Evolutionary conservation across 495 filamentous ascomycete species (phyloP).

Genomic region (Xylona heveae): DNA sequence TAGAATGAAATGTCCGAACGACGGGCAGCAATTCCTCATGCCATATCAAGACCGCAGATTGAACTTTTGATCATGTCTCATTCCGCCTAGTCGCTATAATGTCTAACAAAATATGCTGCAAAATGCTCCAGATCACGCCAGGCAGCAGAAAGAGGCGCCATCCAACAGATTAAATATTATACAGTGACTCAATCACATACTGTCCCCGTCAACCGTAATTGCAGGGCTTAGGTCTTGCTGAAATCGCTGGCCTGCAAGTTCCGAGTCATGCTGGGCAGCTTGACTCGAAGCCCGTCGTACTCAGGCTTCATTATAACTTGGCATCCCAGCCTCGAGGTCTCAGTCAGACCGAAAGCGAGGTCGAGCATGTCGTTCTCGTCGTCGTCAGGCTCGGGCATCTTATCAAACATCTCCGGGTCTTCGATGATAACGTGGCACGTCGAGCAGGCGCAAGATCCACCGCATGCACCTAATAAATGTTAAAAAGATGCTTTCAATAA

Average conservation of each 20-base stretch:
- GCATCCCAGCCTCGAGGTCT: conserved; percentile 89
- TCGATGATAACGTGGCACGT: conserved; percentile 93
- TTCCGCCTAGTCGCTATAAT: no score
- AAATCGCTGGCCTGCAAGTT: conserved; percentile 95
- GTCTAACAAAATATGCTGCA: no score
- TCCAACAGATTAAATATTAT: no score
- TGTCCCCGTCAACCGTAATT: no score
- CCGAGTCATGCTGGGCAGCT: conserved; percentile 78
- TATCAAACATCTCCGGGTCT: conserved; percentile 66
- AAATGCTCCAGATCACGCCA: no score
- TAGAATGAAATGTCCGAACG: no score
- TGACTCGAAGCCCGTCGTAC: conserved; percentile 67
- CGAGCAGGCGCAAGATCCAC: conserved; percentile 88
- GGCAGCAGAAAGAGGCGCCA: no score
- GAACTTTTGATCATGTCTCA: no score
- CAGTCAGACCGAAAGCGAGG: conserved; percentile 83
- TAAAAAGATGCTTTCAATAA: neutral
- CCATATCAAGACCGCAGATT: no score
- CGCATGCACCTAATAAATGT: conserved; percentile 48
- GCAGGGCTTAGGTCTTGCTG: no score
- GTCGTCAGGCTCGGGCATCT: conserved; percentile 79
- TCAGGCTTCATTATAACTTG: conserved; percentile 87
- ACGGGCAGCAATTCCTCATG: no score
- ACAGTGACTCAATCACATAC: no score
- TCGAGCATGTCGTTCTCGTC: conserved; percentile 99